phyloP scores from a whole-genome alignment of 2,329 filamentous ascomycete species.

The Penicillium sp. region DNA sequence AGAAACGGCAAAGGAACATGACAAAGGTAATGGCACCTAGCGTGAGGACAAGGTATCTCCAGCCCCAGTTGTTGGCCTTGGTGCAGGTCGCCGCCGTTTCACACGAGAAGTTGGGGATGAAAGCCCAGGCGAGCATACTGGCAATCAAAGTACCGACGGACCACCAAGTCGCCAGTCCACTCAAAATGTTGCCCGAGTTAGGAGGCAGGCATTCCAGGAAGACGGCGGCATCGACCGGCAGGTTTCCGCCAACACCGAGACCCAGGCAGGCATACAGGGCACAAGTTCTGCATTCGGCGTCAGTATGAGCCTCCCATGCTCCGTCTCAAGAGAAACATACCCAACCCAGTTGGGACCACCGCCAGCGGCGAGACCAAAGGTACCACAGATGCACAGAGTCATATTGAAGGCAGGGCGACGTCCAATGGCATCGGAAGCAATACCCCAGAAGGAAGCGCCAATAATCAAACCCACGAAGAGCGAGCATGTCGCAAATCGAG shows the following conservation, averaged over 20 bases:
- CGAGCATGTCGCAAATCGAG: slow-evolving; percentile 74
- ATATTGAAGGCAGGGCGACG: slow-evolving; percentile 76
- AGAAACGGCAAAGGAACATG: slow-evolving; percentile 74
- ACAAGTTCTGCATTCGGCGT: slow-evolving; percentile 47
- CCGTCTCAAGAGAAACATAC: slow-evolving; percentile 23
- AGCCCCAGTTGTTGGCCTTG: slow-evolving; percentile 61
- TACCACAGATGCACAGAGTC: slow-evolving; percentile 69
- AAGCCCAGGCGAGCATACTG: slow-evolving; percentile 66
- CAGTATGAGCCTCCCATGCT: slow-evolving; percentile 14
- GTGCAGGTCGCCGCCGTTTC: slow-evolving; percentile 31
- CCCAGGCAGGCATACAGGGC: slow-evolving; percentile 61
- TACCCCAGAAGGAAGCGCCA: slow-evolving; percentile 76
- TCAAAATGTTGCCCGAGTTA: slow-evolving; percentile 69
- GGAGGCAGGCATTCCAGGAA: slow-evolving; percentile 80
- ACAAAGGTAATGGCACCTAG: slow-evolving; percentile 67
- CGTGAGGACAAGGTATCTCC: slow-evolving; percentile 68
- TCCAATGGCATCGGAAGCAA: slow-evolving; percentile 72
- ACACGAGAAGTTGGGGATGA: slow-evolving; percentile 65
- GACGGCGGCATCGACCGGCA: slow-evolving; percentile 54
- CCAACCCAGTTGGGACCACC: slow-evolving; percentile 64
- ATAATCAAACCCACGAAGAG: slow-evolving; percentile 72
- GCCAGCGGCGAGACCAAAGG: slow-evolving; percentile 71
- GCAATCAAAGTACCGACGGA: slow-evolving; percentile 75
- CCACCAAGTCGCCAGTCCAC: slow-evolving; percentile 84
- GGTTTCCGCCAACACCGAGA: slow-evolving; percentile 68